A percentile compares a stretch with the other conserved stretches of the same genome.
phyloP scores from a whole-genome alignment of 2,329 filamentous ascomycete species.

The Proliferodiscus dingleyae region DNA sequence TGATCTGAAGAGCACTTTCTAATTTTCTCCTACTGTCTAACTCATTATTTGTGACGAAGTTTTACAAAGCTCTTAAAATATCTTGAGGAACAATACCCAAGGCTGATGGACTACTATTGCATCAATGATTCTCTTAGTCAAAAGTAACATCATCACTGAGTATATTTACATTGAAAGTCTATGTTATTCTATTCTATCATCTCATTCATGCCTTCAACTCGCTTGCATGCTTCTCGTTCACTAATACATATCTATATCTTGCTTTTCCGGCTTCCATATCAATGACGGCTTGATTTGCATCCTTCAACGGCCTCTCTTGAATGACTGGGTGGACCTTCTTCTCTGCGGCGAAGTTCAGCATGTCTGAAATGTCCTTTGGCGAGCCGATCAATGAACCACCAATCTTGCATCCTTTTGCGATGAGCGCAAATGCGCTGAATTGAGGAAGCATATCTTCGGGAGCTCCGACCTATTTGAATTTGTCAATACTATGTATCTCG shows the following conservation, averaged over 20 bases:
- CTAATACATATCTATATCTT: slow-evolving; percentile 45
- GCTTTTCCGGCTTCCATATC: slow-evolving; percentile 54
- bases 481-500: slow-evolving; percentile 1
- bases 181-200: slow-evolving; percentile 22
- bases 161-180: too few species aligned
- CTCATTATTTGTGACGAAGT: too few species aligned
- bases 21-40: too few species aligned
- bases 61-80: too few species aligned
- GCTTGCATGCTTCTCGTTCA: slow-evolving; percentile 35
- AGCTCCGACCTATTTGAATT: slow-evolving; percentile 43
- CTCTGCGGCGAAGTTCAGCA: slow-evolving; percentile 55
- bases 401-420: slow-evolving; percentile 48
- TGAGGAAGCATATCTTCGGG: slow-evolving; percentile 55
- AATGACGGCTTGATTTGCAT: slow-evolving; percentile 52
- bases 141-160: too few species aligned
- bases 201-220: slow-evolving; percentile 5
- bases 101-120: too few species aligned
- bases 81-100: too few species aligned
- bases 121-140: too few species aligned
- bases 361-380: slow-evolving; percentile 54
- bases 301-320: slow-evolving; percentile 49
- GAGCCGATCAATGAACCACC: slow-evolving; percentile 34
- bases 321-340: slow-evolving; percentile 56
- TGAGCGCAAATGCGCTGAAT: slow-evolving; percentile 51
- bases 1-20: too few species aligned